phyloP scores from a whole-genome alignment of 352 stramenopile genomes.

The Phytophthora idaei region DNA sequence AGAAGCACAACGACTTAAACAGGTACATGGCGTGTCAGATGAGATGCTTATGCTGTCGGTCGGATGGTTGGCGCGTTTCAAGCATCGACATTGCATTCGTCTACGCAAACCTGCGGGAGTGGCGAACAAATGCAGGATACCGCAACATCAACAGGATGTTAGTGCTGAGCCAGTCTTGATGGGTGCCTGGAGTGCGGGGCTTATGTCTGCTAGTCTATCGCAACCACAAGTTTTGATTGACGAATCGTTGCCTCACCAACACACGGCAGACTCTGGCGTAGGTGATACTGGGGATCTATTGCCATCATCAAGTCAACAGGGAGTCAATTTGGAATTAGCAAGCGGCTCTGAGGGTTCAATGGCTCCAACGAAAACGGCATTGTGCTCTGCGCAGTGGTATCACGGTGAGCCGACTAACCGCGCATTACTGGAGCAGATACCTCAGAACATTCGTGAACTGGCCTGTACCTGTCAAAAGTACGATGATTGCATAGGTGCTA shows the following conservation, averaged over 20 bases:
- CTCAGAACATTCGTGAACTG: constrained; percentile 29
- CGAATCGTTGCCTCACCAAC: background rate
- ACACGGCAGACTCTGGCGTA: background rate
- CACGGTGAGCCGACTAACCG: constrained; percentile 8
- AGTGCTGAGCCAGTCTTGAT: constrained; percentile 4
- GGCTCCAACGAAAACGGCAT: background rate
- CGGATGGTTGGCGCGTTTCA: constrained; percentile 74
- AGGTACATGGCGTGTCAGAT: constrained; percentile 65
- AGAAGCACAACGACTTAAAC: constrained; percentile 74
- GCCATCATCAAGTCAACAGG: constrained; percentile 4
- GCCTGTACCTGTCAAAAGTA: constrained; percentile 34
- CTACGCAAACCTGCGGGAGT: constrained; percentile 49
- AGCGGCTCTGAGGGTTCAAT: background rate
- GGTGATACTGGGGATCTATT: constrained; percentile 9
- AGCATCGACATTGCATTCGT: constrained; percentile 73
- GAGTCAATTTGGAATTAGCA: background rate
- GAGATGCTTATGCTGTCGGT: constrained; percentile 76
- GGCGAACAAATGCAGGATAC: constrained; percentile 14
- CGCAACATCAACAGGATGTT: constrained; percentile 1
- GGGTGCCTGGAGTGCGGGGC: constrained; percentile 10
- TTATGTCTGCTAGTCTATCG: constrained; percentile 9
- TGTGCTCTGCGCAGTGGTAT: constrained; percentile 28
- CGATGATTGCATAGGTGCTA: constrained; percentile 22
- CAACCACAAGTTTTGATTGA: constrained; percentile 1
- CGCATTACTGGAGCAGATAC: constrained; percentile 24